A percentile compares a stretch with the other conserved stretches of the same genome.
Evolutionary conservation across 345 rosid genomes (phyloP).

Genomic region (Bretschneidera sinensis): DNA sequence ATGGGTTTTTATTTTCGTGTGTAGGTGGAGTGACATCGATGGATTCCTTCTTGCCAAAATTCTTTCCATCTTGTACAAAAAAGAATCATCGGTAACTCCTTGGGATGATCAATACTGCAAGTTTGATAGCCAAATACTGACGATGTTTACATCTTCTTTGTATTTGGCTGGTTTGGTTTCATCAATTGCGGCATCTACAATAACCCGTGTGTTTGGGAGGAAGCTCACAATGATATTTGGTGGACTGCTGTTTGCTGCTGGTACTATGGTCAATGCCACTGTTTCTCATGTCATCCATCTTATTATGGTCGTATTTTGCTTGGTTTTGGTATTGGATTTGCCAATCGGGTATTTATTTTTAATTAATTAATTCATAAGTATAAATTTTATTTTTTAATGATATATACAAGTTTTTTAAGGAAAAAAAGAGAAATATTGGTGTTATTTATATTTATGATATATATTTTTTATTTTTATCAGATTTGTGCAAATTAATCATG

Average conservation of each 20-base stretch:
- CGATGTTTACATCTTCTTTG: conserved; percentile 40
- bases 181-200: conserved; percentile 22
- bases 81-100: background rate
- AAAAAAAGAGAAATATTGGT: too few relatives aligned
- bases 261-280: conserved; percentile 40
- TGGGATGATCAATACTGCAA: conserved; percentile 32
- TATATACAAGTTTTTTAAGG: too few relatives aligned
- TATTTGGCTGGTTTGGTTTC: conserved; percentile 36
- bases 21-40: conserved; percentile 51
- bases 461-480: too few relatives aligned
- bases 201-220: conserved; percentile 27
- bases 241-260: conserved; percentile 26
- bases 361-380: too few relatives aligned
- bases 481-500: too few relatives aligned
- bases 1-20: background rate
- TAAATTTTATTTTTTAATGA: too few relatives aligned
- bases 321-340: conserved; percentile 43
- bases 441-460: too few relatives aligned
- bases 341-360: conserved; percentile 24
- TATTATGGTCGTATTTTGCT: conserved; percentile 40
- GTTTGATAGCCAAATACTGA: conserved; percentile 35
- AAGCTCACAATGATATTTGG: conserved; percentile 33
- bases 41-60: conserved; percentile 35
- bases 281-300: conserved; percentile 33
- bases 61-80: conserved; percentile 37